Base-by-base conservation (phyloP, 2,329 filamentous ascomycete species). In the Neonectria neomacrospora region DNA sequence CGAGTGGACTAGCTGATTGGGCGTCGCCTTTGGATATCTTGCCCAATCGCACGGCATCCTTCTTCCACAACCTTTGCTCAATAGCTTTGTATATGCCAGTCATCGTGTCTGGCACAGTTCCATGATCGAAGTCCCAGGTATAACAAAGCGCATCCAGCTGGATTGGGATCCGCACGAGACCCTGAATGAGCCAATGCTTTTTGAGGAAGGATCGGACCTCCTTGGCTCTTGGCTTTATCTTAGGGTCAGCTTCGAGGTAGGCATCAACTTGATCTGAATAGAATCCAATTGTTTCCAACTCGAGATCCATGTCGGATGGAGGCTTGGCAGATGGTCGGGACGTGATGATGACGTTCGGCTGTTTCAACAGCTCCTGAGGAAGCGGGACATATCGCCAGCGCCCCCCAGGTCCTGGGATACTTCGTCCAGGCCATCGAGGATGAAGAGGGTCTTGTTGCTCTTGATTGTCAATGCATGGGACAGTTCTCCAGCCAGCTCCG, bases 341-440 rank as follows among this genome's bases (percentile, higher is more conserved):
- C 2, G 80, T 82, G 30, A 82, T 72, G 50, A 83, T 79, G 7
- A 80, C 72, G 50, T 79, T 75, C 0, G 70, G 70, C 16, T 73
- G 72, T 14, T 74, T 71, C 10, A 80, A 64, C 22, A 82, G 73
- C 5, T 66, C 2, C 14, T 10, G 12, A 81, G 67, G 34, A 78
- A 72, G 16, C 41, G 4, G 20, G 26, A 64, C 65, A 71, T 71
- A 5, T 67, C 30, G 2, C 18, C 2, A 5, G 67, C 30, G 1
- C 18, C 3, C 2, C 9, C 41, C 23, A 74, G 48, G 8, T 70
- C 67, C 44, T 71, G 50, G 1, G 70, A 73, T 10, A 82, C 67
- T 74, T 83, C 81, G 55, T 83, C 81, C 12, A 82, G 59, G 5
- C 81, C 81, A 65, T 83, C 80, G 12, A 83, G 74, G 14, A 82